A percentile compares a stretch with the other conserved stretches of the same genome.
Evolutionary conservation across 345 rosid genomes (phyloP).

Genomic region (Trapa bicornis): DNA sequence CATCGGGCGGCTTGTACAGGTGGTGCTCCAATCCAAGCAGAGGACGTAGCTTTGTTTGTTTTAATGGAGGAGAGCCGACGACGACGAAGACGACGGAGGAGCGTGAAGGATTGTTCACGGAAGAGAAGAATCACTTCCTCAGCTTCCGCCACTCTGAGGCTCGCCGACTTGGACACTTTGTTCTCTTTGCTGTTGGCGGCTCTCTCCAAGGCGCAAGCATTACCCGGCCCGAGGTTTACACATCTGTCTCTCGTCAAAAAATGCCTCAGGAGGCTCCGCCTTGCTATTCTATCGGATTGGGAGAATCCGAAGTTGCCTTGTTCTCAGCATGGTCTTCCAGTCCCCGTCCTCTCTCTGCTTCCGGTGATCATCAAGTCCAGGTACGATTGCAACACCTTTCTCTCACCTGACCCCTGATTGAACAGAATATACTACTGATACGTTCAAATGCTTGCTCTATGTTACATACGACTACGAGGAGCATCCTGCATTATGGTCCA

Average conservation of each 20-base stretch:
- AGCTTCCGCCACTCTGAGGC: background rate
- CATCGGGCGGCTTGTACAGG: background rate
- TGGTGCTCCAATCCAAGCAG: background rate
- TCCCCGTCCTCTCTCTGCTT: slow-evolving; percentile 24
- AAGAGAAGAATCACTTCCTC: background rate
- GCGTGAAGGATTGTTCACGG: background rate
- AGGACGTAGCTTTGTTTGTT: background rate
- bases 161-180: slow-evolving; percentile 5
- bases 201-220: slow-evolving; percentile 1
- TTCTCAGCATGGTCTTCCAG: slow-evolving; percentile 7
- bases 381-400: slow-evolving; percentile 12
- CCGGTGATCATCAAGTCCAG: slow-evolving; percentile 31
- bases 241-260: slow-evolving; percentile 10
- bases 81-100: background rate
- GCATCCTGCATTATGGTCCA: too few relatives aligned
- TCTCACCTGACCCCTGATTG: background rate
- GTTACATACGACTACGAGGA: too few relatives aligned
- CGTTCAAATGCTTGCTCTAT: background rate
- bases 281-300: slow-evolving; percentile 13
- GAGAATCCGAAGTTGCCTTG: background rate
- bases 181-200: slow-evolving; percentile 30
- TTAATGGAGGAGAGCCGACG: background rate
- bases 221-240: background rate
- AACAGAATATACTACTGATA: background rate
- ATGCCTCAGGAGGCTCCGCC: slow-evolving; percentile 21